phyloP scores from a whole-genome alignment of 1,139 yeast genomes.

The Magnusiomyces suaveolens region DNA sequence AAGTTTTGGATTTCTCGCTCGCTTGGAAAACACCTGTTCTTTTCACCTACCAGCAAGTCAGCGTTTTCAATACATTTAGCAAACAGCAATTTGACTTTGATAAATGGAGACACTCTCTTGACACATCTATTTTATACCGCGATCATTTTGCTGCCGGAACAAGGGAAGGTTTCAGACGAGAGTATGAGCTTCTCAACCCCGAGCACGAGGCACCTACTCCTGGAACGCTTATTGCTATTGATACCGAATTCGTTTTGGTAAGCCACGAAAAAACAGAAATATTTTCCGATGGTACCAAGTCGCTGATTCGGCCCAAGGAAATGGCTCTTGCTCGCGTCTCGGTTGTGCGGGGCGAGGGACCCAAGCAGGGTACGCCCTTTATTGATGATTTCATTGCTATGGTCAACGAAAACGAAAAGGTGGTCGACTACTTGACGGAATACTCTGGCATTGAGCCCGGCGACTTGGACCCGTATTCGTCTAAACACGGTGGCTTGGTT shows the following conservation, averaged over 20 bases:
- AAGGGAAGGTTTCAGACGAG: slow-evolving; percentile 48
- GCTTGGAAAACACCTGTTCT: slow-evolving; percentile 83
- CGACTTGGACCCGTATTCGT: slow-evolving; percentile 64
- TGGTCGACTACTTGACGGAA: slow-evolving; percentile 78
- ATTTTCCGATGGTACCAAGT: slow-evolving; percentile 56
- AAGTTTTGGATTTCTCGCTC: slow-evolving; percentile 54
- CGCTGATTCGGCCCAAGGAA: slow-evolving; percentile 63
- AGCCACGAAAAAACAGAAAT: slow-evolving; percentile 76
- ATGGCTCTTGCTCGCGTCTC: slow-evolving; percentile 83
- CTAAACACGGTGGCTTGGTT: slow-evolving; percentile 58
- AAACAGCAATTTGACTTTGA: slow-evolving; percentile 35
- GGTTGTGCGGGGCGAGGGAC: slow-evolving; percentile 66
- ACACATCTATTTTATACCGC: slow-evolving; percentile 57
- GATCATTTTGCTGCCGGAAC: slow-evolving; percentile 71
- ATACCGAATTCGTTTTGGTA: slow-evolving; percentile 88
- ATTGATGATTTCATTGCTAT: slow-evolving; percentile 89
- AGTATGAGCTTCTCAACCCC: slow-evolving; percentile 54
- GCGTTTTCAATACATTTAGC: background rate
- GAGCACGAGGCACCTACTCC: slow-evolving; percentile 56
- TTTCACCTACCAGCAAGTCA: slow-evolving; percentile 46
- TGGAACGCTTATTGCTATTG: slow-evolving; percentile 81
- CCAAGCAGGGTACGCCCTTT: slow-evolving; percentile 65
- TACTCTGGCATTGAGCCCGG: slow-evolving; percentile 91
- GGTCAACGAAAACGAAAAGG: slow-evolving; percentile 33
- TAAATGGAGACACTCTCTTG: slow-evolving; percentile 38